A percentile compares a stretch with the other conserved stretches of the same genome.
phyloP scores from a whole-genome alignment of 2,329 filamentous ascomycete species.

The Aspergillus melleus region DNA sequence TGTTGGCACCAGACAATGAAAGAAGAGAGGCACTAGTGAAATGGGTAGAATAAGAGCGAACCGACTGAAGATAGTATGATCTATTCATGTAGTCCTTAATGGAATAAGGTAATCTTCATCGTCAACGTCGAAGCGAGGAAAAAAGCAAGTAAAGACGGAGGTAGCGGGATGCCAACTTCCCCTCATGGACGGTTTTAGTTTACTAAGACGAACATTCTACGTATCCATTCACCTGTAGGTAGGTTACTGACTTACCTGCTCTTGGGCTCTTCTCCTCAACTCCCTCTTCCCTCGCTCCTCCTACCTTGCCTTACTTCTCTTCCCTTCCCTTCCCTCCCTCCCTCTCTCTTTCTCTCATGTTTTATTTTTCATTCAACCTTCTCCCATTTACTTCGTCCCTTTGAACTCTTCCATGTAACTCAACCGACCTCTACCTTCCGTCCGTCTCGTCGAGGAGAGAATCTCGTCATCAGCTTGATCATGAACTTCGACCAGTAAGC shows the following conservation, averaged over 20 bases:
- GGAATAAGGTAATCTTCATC: too few relatives aligned
- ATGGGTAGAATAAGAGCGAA: too few relatives aligned
- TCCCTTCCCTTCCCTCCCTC: constrained; percentile 5
- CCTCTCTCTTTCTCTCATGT: constrained; percentile 5
- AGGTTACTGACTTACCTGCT: background rate
- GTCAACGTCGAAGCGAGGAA: background rate
- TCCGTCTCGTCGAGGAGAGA: constrained; percentile 1
- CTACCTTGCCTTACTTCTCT: background rate
- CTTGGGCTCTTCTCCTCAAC: constrained; percentile 1
- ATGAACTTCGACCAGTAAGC: constrained; percentile 27
- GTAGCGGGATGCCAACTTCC: background rate
- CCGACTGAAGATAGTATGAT: too few relatives aligned
- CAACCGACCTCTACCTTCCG: background rate
- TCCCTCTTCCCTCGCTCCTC: constrained; percentile 11
- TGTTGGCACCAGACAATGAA: too few relatives aligned
- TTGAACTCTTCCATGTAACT: constrained; percentile 6
- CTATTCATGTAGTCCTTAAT: too few relatives aligned
- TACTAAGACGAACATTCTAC: background rate
- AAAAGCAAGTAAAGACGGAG: background rate
- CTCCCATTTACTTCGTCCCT: background rate
- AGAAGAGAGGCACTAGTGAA: too few relatives aligned
- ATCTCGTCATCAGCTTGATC: constrained; percentile 4
- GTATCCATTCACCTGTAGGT: background rate
- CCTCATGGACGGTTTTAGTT: background rate
- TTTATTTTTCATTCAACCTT: background rate